Evolutionary conservation across 345 rosid genomes (phyloP).

Genomic region (Limnanthes douglasii): DNA sequence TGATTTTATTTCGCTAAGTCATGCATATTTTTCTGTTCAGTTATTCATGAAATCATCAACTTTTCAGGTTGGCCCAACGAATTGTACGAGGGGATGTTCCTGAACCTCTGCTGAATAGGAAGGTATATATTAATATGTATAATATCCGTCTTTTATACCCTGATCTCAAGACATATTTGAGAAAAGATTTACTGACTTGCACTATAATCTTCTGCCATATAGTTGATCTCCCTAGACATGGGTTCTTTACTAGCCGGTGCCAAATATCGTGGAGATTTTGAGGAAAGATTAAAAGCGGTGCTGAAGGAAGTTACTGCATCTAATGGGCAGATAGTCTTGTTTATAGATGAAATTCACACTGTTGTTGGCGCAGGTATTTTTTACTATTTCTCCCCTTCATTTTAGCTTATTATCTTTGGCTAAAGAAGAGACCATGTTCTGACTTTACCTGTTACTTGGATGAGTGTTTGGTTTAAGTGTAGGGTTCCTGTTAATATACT

Average conservation of each 20-base stretch:
- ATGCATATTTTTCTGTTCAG: neutral
- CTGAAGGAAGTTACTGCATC: constrained; percentile 84
- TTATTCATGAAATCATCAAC: neutral
- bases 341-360: constrained; percentile 88
- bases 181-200: neutral
- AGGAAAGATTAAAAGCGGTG: constrained; percentile 80
- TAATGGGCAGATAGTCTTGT: constrained; percentile 75
- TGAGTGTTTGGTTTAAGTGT: too few species aligned
- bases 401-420: too few species aligned
- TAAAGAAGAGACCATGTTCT: too few species aligned
- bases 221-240: constrained; percentile 86
- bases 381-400: neutral
- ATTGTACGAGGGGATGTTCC: constrained; percentile 89
- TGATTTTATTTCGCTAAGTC: neutral
- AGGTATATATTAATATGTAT: too few species aligned
- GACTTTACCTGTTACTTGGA: too few species aligned
- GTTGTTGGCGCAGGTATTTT: constrained; percentile 78
- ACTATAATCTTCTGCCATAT: constrained; percentile 7
- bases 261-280: constrained; percentile 73
- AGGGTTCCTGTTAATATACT: too few species aligned
- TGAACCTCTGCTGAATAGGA: constrained; percentile 56
- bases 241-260: constrained; percentile 92
- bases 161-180: too few species aligned
- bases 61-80: constrained; percentile 61
- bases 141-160: too few species aligned